phyloP scores from a whole-genome alignment of 2,329 filamentous ascomycete species.

The Colletotrichum graminicola region DNA sequence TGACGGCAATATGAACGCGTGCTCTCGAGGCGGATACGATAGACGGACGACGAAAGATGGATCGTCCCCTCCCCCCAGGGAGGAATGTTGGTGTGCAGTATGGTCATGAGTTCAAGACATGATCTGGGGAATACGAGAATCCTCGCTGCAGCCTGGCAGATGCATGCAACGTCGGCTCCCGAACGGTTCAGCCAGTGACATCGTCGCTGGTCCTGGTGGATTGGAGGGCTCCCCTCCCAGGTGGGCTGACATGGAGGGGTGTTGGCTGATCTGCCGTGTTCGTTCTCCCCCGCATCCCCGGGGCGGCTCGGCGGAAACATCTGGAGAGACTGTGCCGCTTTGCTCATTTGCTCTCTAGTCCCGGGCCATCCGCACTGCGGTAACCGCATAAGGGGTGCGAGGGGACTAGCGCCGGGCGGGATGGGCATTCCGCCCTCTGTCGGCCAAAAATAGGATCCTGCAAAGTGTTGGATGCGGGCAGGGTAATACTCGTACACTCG shows the following conservation, averaged over 20 bases:
- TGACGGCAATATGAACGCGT: conserved; percentile 24
- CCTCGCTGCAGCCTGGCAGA: neutral
- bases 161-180: conserved; percentile 32
- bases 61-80: neutral
- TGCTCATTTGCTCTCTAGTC: neutral
- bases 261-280: conserved; percentile 14
- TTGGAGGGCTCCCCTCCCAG: neutral
- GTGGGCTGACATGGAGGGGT: conserved; percentile 13
- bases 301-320: conserved; percentile 21
- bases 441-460: conserved; percentile 4
- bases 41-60: neutral
- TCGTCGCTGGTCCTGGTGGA: conserved; percentile 1
- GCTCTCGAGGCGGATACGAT: neutral
- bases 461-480: conserved; percentile 10
- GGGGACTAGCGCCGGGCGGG: conserved; percentile 17
- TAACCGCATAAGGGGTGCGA: neutral
- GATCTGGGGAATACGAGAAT: conserved; percentile 34
- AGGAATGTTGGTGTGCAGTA: neutral
- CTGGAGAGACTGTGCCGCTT: neutral
- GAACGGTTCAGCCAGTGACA: neutral
- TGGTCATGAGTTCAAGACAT: conserved; percentile 15
- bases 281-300: conserved; percentile 27
- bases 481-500: neutral
- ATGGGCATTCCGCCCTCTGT: conserved; percentile 6
- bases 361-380: neutral